These are phyloP conservation scores for Arthrocladium fulminans DNA, from an alignment of 2,329 filamentous ascomycete species.

Conservation along the genomic window DNA sequence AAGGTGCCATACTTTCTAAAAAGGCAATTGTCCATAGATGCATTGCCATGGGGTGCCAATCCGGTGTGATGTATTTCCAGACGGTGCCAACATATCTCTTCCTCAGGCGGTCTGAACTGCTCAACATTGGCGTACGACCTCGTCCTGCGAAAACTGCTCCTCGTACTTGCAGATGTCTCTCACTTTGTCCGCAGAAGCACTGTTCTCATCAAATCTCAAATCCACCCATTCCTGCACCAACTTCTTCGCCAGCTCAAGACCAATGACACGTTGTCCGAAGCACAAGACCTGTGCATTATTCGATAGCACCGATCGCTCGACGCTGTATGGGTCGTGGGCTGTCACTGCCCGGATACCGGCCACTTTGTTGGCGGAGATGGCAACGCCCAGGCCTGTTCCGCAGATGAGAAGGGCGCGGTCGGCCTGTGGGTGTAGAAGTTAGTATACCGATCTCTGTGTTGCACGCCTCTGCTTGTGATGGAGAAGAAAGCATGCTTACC, in stretches of 20 bases:
- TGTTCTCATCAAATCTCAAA: slow-evolving; percentile 66
- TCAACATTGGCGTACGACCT: neutral
- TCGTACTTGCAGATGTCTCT: slow-evolving; percentile 40
- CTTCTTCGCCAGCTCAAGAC: slow-evolving; percentile 67
- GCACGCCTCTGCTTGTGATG: neutral
- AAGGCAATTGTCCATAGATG: too few species aligned
- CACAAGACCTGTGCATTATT: slow-evolving; percentile 84
- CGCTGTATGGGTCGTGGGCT: slow-evolving; percentile 75
- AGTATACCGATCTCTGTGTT: neutral
- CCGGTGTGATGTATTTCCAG: too few species aligned
- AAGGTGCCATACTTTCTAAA: too few species aligned
- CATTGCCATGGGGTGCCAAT: too few species aligned
- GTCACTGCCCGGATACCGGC: slow-evolving; percentile 78
- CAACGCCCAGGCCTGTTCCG: slow-evolving; percentile 77
- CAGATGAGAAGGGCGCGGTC: slow-evolving; percentile 77
- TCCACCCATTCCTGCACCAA: slow-evolving; percentile 73
- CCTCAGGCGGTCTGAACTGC: too few species aligned
- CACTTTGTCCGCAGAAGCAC: slow-evolving; percentile 54
- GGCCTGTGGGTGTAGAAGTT: slow-evolving; percentile 33
- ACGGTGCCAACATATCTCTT: too few species aligned
- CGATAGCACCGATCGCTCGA: slow-evolving; percentile 70
- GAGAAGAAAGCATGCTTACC: slow-evolving; percentile 12
- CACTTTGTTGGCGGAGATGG: slow-evolving; percentile 83
- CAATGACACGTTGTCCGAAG: slow-evolving; percentile 75
- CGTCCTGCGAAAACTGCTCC: slow-evolving; percentile 24